These are phyloP conservation scores for Penicillium alfredii DNA, from an alignment of 495 filamentous ascomycete genomes.

Conservation along the genomic window DNA sequence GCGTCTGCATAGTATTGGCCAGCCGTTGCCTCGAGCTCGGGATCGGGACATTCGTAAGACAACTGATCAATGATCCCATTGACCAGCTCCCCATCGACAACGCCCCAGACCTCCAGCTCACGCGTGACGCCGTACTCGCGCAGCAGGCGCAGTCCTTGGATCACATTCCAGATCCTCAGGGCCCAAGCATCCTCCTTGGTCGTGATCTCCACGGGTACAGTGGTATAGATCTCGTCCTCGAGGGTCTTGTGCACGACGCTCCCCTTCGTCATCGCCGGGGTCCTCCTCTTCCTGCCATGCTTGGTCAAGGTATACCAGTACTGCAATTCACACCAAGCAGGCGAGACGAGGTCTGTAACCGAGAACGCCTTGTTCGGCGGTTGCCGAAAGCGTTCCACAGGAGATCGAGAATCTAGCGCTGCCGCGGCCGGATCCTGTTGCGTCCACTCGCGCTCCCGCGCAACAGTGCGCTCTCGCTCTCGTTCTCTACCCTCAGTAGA, in stretches of 20 bases:
- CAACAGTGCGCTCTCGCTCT: conserved; percentile 31
- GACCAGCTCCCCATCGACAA: conserved; percentile 74
- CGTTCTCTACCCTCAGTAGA: conserved; percentile 40
- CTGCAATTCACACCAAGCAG: conserved; percentile 94
- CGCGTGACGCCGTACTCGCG: conserved; percentile 74
- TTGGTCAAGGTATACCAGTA: conserved; percentile 79
- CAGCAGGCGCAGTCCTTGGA: conserved; percentile 74
- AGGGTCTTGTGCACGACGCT: conserved; percentile 71
- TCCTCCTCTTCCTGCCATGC: conserved; percentile 66
- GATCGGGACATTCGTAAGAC: conserved; percentile 69
- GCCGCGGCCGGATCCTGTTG: conserved; percentile 11
- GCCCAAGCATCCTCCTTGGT: conserved; percentile 80
- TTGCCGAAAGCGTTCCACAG: conserved; percentile 71
- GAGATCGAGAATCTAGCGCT: conserved; percentile 44
- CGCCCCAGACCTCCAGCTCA: conserved; percentile 91
- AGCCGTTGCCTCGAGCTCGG: conserved; percentile 54
- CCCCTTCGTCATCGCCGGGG: conserved; percentile 77
- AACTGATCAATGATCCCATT: conserved; percentile 89
- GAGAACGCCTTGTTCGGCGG: conserved; percentile 74
- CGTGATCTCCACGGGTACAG: conserved; percentile 62
- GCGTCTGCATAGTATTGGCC: conserved; percentile 30
- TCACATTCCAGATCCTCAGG: conserved; percentile 84
- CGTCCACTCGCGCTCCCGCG: conserved; percentile 26
- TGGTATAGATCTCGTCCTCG: conserved; percentile 76
- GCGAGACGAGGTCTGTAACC: conserved; percentile 81